Evolutionary conservation across 768 basidiomycete species (phyloP).

Genomic region (Clitopilus hobsonii): DNA sequence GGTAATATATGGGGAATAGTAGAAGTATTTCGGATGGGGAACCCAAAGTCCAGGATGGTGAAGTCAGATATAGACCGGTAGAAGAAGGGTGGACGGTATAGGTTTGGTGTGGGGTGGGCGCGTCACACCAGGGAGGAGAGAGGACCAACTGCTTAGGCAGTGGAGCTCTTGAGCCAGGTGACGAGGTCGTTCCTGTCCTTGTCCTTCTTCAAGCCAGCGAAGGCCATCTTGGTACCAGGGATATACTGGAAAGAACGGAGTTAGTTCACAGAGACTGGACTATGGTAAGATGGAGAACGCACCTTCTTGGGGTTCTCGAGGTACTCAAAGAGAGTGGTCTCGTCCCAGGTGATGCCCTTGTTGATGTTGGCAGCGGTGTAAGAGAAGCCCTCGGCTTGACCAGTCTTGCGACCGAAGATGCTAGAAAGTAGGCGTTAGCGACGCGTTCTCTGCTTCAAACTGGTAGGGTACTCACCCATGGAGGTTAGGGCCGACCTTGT

Average conservation of each 20-base stretch:
- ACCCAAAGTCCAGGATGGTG: background rate
- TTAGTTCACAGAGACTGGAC: background rate
- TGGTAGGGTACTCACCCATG: conserved; percentile 60
- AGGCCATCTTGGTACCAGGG: conserved; percentile 98
- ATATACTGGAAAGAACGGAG: conserved; percentile 57
- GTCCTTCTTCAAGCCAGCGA: conserved; percentile 97
- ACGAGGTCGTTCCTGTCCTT: conserved; percentile 96
- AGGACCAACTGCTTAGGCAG: conserved; percentile 28
- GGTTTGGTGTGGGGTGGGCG: background rate
- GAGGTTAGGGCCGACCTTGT: conserved; percentile 95
- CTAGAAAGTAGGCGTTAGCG: conserved; percentile 27
- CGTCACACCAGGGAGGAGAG: conserved; percentile 20
- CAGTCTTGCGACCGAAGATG: conserved; percentile 81
- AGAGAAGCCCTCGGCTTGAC: conserved; percentile 79
- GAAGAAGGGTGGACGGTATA: background rate
- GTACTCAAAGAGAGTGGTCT: conserved; percentile 91
- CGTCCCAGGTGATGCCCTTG: conserved; percentile 87
- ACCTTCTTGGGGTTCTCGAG: conserved; percentile 98
- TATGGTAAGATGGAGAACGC: conserved; percentile 12
- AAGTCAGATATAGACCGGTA: background rate
- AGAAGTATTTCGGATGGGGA: background rate
- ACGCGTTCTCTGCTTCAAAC: background rate
- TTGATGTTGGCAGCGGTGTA: conserved; percentile 95
- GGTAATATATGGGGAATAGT: background rate
- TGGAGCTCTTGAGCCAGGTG: conserved; percentile 68